Evolutionary conservation across 495 filamentous ascomycete genomes (phyloP).

Genomic region (Hypomontagnella monticulosa): DNA sequence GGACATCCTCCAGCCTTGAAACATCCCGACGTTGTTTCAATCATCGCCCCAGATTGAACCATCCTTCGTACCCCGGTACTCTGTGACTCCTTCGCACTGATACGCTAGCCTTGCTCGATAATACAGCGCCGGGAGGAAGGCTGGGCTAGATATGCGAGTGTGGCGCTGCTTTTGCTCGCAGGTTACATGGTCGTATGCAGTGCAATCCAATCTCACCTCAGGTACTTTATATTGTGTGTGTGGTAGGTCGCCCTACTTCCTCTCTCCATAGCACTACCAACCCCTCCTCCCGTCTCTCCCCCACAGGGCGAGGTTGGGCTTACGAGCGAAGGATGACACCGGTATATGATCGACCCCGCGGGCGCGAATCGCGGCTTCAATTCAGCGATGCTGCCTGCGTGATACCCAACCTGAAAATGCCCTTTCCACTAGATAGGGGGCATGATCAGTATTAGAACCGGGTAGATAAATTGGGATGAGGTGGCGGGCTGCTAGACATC

Average conservation of each 20-base stretch:
- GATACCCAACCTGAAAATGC: not conserved
- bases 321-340: not conserved
- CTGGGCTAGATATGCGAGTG: slow-evolving; percentile 7
- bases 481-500: slow-evolving; percentile 14
- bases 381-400: not conserved
- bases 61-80: not conserved
- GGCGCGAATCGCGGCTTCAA: not conserved
- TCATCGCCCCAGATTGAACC: not conserved
- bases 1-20: slow-evolving; percentile 5
- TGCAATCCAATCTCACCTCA: slow-evolving; percentile 18
- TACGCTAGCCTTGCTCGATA: slow-evolving; percentile 1
- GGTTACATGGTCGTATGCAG: slow-evolving; percentile 17
- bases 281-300: slow-evolving; percentile 1
- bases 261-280: slow-evolving; percentile 7
- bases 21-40: not conserved
- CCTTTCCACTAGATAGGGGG: not conserved
- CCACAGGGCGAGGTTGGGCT: not conserved
- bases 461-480: not conserved
- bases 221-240: slow-evolving; percentile 9
- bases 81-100: not conserved
- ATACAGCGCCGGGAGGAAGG: not conserved
- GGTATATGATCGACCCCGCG: not conserved
- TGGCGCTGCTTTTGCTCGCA: slow-evolving; percentile 24
- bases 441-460: too few relatives aligned
- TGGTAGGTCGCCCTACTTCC: slow-evolving; percentile 20